Percentiles rank a stretch among this genome's conserved stretches.
These are phyloP conservation scores for Davidsoniella eucalypti DNA, from an alignment of 2,329 filamentous ascomycete genomes.

Conservation along the genomic window DNA sequence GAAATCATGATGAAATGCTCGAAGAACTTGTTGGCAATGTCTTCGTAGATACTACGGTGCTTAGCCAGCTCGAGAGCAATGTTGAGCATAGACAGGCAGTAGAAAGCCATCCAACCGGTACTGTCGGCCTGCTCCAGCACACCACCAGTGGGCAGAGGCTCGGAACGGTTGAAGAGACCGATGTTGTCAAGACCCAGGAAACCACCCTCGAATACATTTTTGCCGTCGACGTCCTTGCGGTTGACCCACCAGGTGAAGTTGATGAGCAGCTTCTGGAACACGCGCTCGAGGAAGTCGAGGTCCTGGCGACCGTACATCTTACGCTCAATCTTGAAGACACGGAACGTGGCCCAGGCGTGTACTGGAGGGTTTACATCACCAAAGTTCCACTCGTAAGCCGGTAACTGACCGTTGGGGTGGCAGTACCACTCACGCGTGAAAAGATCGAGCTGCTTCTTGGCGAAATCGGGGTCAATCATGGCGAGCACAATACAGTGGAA, in stretches of 20 bases:
- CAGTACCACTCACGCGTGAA: conserved; percentile 98
- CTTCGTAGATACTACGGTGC: conserved; percentile 86
- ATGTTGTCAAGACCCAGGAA: conserved; percentile 96
- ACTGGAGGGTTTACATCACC: conserved; percentile 93
- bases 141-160: conserved; percentile 84
- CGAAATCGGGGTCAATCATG: conserved; percentile 96
- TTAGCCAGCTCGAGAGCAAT: conserved; percentile 91
- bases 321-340: conserved; percentile 94
- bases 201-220: conserved; percentile 93
- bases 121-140: conserved; percentile 92
- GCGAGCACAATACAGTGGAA: conserved; percentile 93
- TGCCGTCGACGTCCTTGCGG: conserved; percentile 82
- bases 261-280: conserved; percentile 87
- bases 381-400: conserved; percentile 95
- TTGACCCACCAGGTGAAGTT: conserved; percentile 99
- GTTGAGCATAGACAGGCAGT: conserved; percentile 91
- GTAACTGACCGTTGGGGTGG: conserved; percentile 89
- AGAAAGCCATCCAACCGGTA: conserved; percentile 98
- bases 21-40: conserved; percentile 96
- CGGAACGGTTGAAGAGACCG: conserved; percentile 90
- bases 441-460: conserved; percentile 92
- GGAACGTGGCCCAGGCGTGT: conserved; percentile 89
- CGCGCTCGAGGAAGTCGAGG: conserved; percentile 84
- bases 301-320: conserved; percentile 94
- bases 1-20: conserved; percentile 97